phyloP scores from a whole-genome alignment of 2,329 filamentous ascomycete species.

The Coccinonectria pachysandricola region DNA sequence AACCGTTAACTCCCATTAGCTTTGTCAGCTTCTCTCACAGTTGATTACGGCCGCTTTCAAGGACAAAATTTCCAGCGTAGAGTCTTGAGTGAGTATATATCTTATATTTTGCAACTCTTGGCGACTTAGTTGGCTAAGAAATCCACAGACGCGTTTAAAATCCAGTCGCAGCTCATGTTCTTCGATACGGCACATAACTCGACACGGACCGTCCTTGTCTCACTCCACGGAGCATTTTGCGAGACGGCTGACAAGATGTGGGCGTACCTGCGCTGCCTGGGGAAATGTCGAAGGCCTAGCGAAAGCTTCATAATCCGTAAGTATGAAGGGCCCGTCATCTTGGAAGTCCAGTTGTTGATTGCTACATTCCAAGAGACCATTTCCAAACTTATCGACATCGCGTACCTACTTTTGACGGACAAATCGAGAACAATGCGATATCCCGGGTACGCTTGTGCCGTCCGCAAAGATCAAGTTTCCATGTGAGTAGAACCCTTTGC shows the following conservation, averaged over 20 bases:
- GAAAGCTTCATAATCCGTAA: constrained; percentile 52
- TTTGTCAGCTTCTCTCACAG: constrained; percentile 63
- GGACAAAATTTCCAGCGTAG: constrained; percentile 76
- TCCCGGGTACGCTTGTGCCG: constrained; percentile 45
- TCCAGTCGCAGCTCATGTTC: constrained; percentile 77
- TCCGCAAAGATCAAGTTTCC: constrained; percentile 48
- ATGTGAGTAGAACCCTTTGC: constrained; percentile 55
- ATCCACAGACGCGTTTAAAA: constrained; percentile 56
- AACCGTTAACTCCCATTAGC: constrained; percentile 8
- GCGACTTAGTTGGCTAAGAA: background rate
- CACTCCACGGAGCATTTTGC: constrained; percentile 62
- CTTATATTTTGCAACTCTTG: constrained; percentile 1
- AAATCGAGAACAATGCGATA: constrained; percentile 33
- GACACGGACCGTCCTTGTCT: constrained; percentile 55
- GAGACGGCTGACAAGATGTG: constrained; percentile 71
- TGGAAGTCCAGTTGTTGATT: constrained; percentile 1
- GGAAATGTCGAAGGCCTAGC: constrained; percentile 43
- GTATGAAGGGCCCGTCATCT: constrained; percentile 14
- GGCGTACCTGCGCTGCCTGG: constrained; percentile 51
- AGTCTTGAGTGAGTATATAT: constrained; percentile 47
- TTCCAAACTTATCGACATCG: constrained; percentile 52
- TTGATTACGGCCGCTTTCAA: constrained; percentile 62
- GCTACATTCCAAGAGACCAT: constrained; percentile 44
- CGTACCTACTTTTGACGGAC: constrained; percentile 53
- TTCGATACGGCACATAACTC: constrained; percentile 74